A percentile compares a stretch with the other conserved stretches of the same genome.
phyloP scores from a whole-genome alignment of 176 grass and related monocot genomes.

The Oryza coarctata region DNA sequence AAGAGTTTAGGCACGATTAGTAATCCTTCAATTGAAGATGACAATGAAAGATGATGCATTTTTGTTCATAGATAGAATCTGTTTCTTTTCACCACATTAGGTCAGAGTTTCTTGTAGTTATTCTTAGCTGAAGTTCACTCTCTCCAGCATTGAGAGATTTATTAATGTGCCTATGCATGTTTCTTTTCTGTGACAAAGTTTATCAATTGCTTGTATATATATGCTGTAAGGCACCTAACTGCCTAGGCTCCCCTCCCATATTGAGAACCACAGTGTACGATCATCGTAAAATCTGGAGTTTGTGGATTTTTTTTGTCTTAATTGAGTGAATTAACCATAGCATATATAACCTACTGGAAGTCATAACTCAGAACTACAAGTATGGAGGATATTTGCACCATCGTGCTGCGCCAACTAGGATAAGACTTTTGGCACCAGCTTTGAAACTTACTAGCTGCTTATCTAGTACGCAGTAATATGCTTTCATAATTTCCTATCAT shows the following conservation, averaged over 20 bases:
- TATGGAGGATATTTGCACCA: neutral
- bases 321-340: neutral
- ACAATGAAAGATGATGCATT: neutral
- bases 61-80: neutral
- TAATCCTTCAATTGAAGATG: neutral
- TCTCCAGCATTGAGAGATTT: neutral
- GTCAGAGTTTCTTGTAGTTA: neutral
- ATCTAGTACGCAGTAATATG: neutral
- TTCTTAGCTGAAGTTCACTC: neutral
- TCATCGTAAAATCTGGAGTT: neutral
- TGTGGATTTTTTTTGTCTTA: neutral
- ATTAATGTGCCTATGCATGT: neutral
- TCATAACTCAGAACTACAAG: neutral
- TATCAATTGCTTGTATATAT: neutral
- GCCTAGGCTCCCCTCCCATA: neutral
- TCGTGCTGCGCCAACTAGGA: neutral
- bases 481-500: neutral
- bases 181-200: neutral
- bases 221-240: neutral
- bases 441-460: neutral
- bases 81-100: neutral
- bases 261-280: neutral
- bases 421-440: neutral
- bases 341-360: neutral
- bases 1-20: neutral